phyloP scores from a whole-genome alignment of 768 basidiomycete species.

The Lentinula detonsa region DNA sequence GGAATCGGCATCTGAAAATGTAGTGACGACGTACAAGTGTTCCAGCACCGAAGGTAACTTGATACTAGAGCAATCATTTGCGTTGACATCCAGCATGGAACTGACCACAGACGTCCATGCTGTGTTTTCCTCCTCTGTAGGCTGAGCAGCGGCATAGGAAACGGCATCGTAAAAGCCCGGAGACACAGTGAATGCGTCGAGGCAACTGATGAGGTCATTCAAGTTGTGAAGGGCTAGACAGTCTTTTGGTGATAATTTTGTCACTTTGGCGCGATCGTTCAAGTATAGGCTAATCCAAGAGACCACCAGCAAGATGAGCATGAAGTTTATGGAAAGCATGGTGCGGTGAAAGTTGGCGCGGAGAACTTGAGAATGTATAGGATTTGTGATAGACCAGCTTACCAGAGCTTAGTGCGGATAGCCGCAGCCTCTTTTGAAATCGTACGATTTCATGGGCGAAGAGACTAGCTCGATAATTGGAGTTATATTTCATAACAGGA shows the following conservation, averaged over 20 bases:
- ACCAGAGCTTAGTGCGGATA: too few relatives aligned
- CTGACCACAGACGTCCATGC: neutral
- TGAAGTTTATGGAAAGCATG: neutral
- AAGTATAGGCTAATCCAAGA: neutral
- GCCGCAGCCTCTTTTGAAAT: too few relatives aligned
- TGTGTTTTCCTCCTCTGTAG: neutral
- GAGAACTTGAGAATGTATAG: neutral
- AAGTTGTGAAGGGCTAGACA: neutral
- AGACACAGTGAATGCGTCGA: slow-evolving; percentile 1
- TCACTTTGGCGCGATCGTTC: neutral
- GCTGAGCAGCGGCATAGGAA: slow-evolving; percentile 5
- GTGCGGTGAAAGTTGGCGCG: neutral
- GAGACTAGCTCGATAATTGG: too few relatives aligned
- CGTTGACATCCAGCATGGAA: neutral
- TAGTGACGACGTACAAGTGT: neutral
- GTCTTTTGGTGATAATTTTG: neutral
- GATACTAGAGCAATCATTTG: neutral
- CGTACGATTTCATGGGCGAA: too few relatives aligned
- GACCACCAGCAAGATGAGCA: neutral
- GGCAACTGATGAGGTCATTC: slow-evolving; percentile 1
- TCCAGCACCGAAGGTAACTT: neutral
- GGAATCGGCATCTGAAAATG: neutral
- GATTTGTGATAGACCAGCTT: too few relatives aligned
- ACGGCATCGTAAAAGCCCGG: neutral
- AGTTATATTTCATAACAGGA: too few relatives aligned